Percentiles rank a stretch among this genome's conserved stretches.
phyloP scores from a whole-genome alignment of 345 rosid genomes.

The Gossypium bickii region DNA sequence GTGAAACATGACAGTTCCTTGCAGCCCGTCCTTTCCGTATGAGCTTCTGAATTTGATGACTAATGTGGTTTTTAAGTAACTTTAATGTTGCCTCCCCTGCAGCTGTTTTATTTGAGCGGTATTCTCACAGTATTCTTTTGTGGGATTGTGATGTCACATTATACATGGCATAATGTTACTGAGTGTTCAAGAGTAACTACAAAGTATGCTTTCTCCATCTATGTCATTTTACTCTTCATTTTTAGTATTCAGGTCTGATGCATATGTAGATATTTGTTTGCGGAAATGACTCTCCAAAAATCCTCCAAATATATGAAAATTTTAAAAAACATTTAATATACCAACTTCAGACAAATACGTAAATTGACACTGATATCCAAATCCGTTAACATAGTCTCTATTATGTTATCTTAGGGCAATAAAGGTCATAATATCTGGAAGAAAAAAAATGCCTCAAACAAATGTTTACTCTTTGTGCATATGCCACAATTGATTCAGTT shows the following conservation, averaged over 20 bases:
- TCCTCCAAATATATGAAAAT: background rate
- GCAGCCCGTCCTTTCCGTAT: background rate
- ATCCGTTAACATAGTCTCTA: conserved; percentile 1
- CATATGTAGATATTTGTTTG: background rate
- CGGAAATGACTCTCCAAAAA: background rate
- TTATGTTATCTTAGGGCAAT: conserved; percentile 3
- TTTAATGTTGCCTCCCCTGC: conserved; percentile 23
- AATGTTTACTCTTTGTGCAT: conserved; percentile 13
- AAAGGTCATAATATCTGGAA: background rate
- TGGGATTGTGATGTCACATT: conserved; percentile 92
- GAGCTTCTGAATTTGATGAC: background rate
- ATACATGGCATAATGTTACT: conserved; percentile 91
- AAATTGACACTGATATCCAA: background rate
- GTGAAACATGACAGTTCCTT: background rate
- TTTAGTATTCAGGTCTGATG: background rate
- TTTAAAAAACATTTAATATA: background rate
- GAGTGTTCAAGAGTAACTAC: conserved; percentile 84
- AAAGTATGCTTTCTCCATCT: conserved; percentile 39
- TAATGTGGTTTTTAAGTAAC: background rate
- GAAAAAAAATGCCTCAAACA: background rate
- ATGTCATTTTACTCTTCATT: background rate
- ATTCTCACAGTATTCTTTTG: conserved; percentile 88
- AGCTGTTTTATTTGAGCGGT: conserved; percentile 77
- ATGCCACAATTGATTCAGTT: conserved; percentile 8
- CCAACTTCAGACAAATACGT: background rate